Evolutionary conservation across 1,139 yeast genomes (phyloP), one percentile per base, ranked within the genome.

Genomic region (Blastobotrys proliferans): DNA sequence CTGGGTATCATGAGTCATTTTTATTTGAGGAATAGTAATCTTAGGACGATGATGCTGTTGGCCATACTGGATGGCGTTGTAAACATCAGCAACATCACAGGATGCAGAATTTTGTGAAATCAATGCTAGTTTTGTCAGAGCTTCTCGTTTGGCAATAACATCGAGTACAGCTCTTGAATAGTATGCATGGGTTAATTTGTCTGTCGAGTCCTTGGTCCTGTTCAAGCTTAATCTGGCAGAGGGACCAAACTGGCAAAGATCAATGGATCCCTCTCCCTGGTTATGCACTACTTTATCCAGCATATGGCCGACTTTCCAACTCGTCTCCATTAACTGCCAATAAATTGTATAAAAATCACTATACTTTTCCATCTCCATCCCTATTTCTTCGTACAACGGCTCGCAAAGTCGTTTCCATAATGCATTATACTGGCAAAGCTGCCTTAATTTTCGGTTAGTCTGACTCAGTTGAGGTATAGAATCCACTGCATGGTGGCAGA

Each of bases 401-500:
- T 40, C 22, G 20, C 41, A 35, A 9, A 24, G 31, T 14, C 4
- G 30, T 16, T 17, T 20, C 47, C 47, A 44, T 3, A 40, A 18
- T 25, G 18, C 31, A 6, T 29, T 30, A 19, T 32, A 40, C 9
- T 19, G 16, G 3, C 17, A 16, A 6, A 27, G 21, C 2, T 4
- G 4, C 8, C 44, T 13, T 8, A 40, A 13, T 13, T 22, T 13
- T 4, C 14, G 33, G 18, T 24, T 18, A 8, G 32, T 33, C 19
- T 21, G 41, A 14, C 41, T 40, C 18, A 44, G 21, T 10, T 22
- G 22, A 2, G 44, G 41, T 13, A 44, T n/a, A n/a, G 9, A n/a
- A 3, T 18, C 35, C 2, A 34, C 14, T 9, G 38, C 35, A 28
- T 31, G 14, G 11, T n/a, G 22, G 3, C 41, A 24, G n/a, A 44